These are phyloP conservation scores for Colletotrichum godetiae DNA, from an alignment of 2,329 filamentous ascomycete species.

Conservation along the genomic window DNA sequence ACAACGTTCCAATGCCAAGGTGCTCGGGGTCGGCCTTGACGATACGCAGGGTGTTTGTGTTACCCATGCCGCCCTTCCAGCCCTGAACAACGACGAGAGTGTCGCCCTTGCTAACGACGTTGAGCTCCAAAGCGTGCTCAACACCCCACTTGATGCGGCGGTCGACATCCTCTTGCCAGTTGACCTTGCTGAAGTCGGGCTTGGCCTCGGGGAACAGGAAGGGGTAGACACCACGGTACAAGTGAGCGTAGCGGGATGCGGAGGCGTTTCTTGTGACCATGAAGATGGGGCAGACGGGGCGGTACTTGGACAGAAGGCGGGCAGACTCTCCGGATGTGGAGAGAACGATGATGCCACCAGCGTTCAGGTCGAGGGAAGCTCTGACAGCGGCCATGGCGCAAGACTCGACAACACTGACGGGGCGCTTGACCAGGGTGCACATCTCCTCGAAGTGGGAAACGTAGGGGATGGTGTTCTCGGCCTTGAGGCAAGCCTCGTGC, in stretches of 20 bases:
- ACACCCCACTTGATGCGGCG: constrained; percentile 98
- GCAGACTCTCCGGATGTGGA: constrained; percentile 96
- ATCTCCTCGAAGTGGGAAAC: constrained; percentile 97
- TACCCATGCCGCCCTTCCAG: constrained; percentile 91
- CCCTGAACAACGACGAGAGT: constrained; percentile 87
- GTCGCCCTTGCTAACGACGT: constrained; percentile 78
- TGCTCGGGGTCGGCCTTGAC: constrained; percentile 70
- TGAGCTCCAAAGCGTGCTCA: constrained; percentile 84
- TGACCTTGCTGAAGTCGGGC: constrained; percentile 91
- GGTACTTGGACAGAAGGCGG: constrained; percentile 96
- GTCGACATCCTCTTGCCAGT: constrained; percentile 99
- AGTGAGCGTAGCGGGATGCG: constrained; percentile 89
- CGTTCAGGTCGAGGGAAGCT: constrained; percentile 94
- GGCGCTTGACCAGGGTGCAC: constrained; percentile 83
- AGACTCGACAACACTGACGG: constrained; percentile 89
- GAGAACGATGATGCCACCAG: constrained; percentile 93
- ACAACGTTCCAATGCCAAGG: constrained; percentile 64
- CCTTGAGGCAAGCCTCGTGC: constrained; percentile 96
- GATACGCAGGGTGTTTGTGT: constrained; percentile 84
- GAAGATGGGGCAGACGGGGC: constrained; percentile 98
- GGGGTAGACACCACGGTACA: constrained; percentile 98
- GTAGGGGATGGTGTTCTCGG: constrained; percentile 97
- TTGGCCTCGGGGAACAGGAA: constrained; percentile 95
- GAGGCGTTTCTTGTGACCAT: constrained; percentile 93
- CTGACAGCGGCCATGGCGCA: constrained; percentile 98